These are phyloP conservation scores for Medicago lupulina DNA, from an alignment of 306 rosid genomes.

Conservation along the genomic window DNA sequence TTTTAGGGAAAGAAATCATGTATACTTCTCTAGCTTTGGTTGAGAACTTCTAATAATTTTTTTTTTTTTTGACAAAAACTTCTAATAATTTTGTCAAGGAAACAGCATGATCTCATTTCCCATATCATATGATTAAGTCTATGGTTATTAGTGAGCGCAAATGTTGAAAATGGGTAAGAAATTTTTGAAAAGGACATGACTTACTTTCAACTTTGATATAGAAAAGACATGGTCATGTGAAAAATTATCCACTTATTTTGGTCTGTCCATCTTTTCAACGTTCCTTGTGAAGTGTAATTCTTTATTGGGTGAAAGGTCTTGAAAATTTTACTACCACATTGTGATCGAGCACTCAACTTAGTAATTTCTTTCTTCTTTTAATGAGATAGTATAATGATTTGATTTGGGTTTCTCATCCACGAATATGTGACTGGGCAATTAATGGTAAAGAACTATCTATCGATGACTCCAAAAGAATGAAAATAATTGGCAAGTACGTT, in stretches of 20 bases:
- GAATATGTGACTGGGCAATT: neutral
- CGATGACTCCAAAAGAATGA: constrained; percentile 31
- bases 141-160: neutral
- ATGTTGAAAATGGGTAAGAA: constrained; percentile 17
- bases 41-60: neutral
- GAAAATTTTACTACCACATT: constrained; percentile 16
- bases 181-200: neutral
- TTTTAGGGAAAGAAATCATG: too few species aligned
- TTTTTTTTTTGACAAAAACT: too few species aligned
- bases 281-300: constrained; percentile 41
- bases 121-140: constrained; percentile 10
- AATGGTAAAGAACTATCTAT: neutral
- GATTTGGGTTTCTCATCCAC: neutral
- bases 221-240: neutral
- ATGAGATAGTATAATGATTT: neutral
- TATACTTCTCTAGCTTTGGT: too few species aligned
- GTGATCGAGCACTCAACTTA: neutral
- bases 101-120: constrained; percentile 33
- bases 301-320: constrained; percentile 31
- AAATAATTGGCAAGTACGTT: constrained; percentile 36
- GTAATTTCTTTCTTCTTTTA: neutral
- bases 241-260: constrained; percentile 6
- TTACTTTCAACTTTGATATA: neutral
- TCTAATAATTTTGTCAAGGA: constrained; percentile 15
- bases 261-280: neutral